phyloP scores from a whole-genome alignment of 75 land plant genomes.

The Adiantum capillusveneris region DNA sequence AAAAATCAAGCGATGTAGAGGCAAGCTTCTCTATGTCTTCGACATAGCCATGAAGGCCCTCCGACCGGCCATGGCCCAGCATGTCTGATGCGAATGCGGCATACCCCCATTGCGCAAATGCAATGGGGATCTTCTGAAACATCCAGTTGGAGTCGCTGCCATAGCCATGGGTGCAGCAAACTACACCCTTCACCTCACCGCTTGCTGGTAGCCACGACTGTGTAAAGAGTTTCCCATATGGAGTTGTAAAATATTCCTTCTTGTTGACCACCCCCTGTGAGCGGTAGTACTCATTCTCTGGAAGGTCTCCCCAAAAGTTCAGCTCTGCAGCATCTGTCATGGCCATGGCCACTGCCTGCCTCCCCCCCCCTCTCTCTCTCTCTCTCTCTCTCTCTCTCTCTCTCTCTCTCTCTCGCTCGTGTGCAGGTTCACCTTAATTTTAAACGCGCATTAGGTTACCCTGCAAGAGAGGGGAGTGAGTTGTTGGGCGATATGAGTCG shows the following conservation, averaged over 20 bases:
- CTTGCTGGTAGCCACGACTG: slow-evolving; percentile 58
- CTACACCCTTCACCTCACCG: slow-evolving; percentile 38
- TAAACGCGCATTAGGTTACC: too few relatives aligned
- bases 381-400: too few relatives aligned
- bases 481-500: too few relatives aligned
- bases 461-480: too few relatives aligned
- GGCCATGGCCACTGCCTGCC: too few relatives aligned
- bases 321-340: too few relatives aligned
- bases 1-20: slow-evolving; percentile 46
- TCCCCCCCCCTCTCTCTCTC: too few relatives aligned
- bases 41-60: slow-evolving; percentile 67
- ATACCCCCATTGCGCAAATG: slow-evolving; percentile 70
- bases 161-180: slow-evolving; percentile 87
- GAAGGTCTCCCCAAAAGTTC: slow-evolving; percentile 76
- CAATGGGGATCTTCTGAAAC: slow-evolving; percentile 73
- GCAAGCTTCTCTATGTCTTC: slow-evolving; percentile 67
- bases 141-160: slow-evolving; percentile 85
- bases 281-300: slow-evolving; percentile 74
- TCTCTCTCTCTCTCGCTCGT: too few relatives aligned
- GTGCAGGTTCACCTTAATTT: too few relatives aligned
- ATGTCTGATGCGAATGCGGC: slow-evolving; percentile 76
- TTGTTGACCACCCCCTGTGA: slow-evolving; percentile 59
- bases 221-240: slow-evolving; percentile 71
- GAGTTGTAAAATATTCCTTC: slow-evolving; percentile 48
- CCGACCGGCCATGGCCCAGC: slow-evolving; percentile 87